Percentiles rank a stretch among this genome's conserved stretches.
phyloP scores from a whole-genome alignment of 371 early-diverging fungal species.

The Sporodiniella umbellata region DNA sequence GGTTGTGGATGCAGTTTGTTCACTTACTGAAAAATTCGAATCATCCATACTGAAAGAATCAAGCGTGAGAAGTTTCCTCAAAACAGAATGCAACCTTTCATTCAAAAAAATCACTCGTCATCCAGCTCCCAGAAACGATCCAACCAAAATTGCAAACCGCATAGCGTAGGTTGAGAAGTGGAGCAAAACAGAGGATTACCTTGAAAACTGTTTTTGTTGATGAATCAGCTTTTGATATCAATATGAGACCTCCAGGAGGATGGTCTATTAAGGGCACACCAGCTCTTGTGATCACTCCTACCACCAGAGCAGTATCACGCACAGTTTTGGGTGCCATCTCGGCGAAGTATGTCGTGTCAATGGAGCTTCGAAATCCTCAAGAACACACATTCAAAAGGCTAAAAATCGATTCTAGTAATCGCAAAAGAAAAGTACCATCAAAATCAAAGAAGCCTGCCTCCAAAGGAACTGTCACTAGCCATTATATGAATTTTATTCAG shows the following conservation, averaged over 20 bases:
- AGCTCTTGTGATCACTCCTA: slow-evolving; percentile 17
- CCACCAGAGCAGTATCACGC: slow-evolving; percentile 12
- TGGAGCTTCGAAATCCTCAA: no score
- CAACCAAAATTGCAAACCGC: slow-evolving; percentile 15
- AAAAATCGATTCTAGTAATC: no score
- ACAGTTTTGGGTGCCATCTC: no score
- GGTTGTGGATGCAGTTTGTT: no score
- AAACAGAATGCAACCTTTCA: slow-evolving; percentile 3
- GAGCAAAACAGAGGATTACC: slow-evolving; percentile 7
- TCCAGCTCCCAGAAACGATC: slow-evolving; percentile 14
- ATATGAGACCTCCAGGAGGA: slow-evolving; percentile 14
- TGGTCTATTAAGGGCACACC: slow-evolving; percentile 14
- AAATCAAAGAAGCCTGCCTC: no score
- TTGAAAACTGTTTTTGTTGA: neutral
- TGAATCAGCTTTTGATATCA: slow-evolving; percentile 17
- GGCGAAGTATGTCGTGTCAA: neutral
- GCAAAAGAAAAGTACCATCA: no score
- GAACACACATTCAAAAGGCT: no score
- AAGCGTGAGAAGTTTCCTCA: slow-evolving; percentile 6
- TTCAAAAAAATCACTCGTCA: slow-evolving; percentile 11
- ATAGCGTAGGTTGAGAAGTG: slow-evolving; percentile 11
- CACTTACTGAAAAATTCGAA: no score
- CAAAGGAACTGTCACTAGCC: slow-evolving; percentile 5
- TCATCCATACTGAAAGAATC: no score
- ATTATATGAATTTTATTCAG: slow-evolving; percentile 11